Conservation (phyloP, 108 stramenopile species). For the Skeletonema menzelii region DNA sequence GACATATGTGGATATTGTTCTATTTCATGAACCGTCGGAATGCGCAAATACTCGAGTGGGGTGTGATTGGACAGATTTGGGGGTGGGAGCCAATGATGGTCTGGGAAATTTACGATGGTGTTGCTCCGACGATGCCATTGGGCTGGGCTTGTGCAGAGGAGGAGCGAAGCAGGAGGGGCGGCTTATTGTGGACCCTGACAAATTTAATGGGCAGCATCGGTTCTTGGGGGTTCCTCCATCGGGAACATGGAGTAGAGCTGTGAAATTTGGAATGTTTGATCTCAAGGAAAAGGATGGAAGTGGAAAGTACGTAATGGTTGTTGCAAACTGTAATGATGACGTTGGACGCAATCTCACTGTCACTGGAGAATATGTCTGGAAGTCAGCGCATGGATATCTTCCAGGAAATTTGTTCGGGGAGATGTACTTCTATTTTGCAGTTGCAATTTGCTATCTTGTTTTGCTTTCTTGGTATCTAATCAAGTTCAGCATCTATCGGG, state of each 20-base stretch:
- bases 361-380: constrained; percentile 68
- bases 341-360: constrained; percentile 64
- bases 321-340: constrained; percentile 80
- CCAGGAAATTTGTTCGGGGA: constrained; percentile 84
- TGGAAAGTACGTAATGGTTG: constrained; percentile 73
- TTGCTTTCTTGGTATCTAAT: constrained; percentile 64
- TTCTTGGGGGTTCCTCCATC: constrained; percentile 61
- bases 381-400: constrained; percentile 78
- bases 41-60: constrained; percentile 67
- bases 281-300: constrained; percentile 33
- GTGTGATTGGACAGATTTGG: constrained; percentile 82
- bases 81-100: constrained; percentile 64
- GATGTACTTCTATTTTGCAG: constrained; percentile 71
- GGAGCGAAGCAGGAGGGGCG: constrained; percentile 55
- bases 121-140: constrained; percentile 74
- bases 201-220: constrained; percentile 65
- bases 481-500: constrained; percentile 66
- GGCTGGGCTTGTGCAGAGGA: constrained; percentile 58
- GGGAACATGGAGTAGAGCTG: constrained; percentile 49
- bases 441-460: constrained; percentile 52
- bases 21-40: constrained; percentile 57
- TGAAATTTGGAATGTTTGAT: constrained; percentile 52
- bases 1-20: constrained; percentile 42
- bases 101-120: constrained; percentile 69
- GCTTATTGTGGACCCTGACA: constrained; percentile 62